phyloP scores from a whole-genome alignment of 139 green algal species.

The Zygnema cylindricum region DNA sequence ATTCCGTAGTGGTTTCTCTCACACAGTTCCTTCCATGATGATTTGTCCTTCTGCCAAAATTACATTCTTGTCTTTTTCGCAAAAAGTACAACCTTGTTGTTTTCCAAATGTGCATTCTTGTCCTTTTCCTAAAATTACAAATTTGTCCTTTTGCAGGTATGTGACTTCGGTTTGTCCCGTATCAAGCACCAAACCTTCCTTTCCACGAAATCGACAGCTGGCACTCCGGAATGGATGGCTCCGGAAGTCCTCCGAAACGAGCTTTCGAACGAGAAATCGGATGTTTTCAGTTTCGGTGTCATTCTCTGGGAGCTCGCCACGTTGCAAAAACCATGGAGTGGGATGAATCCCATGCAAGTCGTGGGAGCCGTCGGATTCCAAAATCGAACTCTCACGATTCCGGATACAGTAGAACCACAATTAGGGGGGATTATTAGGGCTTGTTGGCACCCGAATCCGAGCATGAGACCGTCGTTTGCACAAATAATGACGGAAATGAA shows the following conservation, averaged over 20 bases:
- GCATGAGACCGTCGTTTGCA: constrained; percentile 6
- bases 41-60: background rate
- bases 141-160: constrained; percentile 67
- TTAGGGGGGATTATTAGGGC: constrained; percentile 40
- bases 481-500: constrained; percentile 25
- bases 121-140: constrained; percentile 3
- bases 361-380: constrained; percentile 87
- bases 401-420: constrained; percentile 65
- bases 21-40: background rate
- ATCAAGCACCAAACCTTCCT: constrained; percentile 65
- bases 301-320: no score
- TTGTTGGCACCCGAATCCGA: constrained; percentile 34
- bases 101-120: background rate
- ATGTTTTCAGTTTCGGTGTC: constrained; percentile 85
- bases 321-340: constrained; percentile 81
- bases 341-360: constrained; percentile 81
- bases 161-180: constrained; percentile 52
- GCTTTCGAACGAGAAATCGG: constrained; percentile 82
- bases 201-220: constrained; percentile 66
- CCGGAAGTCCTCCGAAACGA: constrained; percentile 71
- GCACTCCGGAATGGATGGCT: constrained; percentile 95
- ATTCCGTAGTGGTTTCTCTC: no score
- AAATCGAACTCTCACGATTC: constrained; percentile 74
- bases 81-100: background rate
- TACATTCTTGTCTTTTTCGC: background rate